phyloP scores from a whole-genome alignment of 345 rosid species.

The Jatropha curcas region DNA sequence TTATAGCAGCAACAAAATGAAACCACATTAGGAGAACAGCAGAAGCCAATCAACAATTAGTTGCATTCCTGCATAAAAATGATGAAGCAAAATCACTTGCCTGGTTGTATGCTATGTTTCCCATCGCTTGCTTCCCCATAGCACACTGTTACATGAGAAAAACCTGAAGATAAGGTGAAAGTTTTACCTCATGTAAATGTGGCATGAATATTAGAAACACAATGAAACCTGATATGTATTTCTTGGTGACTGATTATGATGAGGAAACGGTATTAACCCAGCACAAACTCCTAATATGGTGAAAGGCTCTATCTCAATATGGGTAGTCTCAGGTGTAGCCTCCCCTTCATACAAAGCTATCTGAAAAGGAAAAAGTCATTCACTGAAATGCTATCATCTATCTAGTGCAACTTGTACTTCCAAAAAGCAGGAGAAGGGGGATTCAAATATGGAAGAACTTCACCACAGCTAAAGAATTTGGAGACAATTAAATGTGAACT shows the following conservation, averaged over 20 bases:
- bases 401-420: not conserved
- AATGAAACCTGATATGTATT: slow-evolving; percentile 85
- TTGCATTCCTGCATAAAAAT: slow-evolving; percentile 1
- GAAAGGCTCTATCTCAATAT: slow-evolving; percentile 96
- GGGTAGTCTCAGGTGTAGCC: slow-evolving; percentile 71
- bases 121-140: slow-evolving; percentile 99
- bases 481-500: slow-evolving; percentile 25
- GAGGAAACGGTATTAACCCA: slow-evolving; percentile 94
- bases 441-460: not conserved
- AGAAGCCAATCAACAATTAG: not conserved
- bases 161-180: not conserved
- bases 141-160: slow-evolving; percentile 64
- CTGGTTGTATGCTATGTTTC: slow-evolving; percentile 93
- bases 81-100: slow-evolving; percentile 38
- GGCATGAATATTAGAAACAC: slow-evolving; percentile 9
- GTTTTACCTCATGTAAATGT: not conserved
- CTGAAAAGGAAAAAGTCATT: slow-evolving; percentile 41
- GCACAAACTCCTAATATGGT: slow-evolving; percentile 95
- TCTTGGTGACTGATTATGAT: slow-evolving; percentile 98
- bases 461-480: not conserved
- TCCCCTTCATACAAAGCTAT: slow-evolving; percentile 89
- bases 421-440: not conserved
- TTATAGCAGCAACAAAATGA: not conserved
- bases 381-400: not conserved
- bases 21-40: not conserved